Evolutionary conservation across 2,329 filamentous ascomycete species (phyloP).

Genomic region (Ceratocystis albifundus): DNA sequence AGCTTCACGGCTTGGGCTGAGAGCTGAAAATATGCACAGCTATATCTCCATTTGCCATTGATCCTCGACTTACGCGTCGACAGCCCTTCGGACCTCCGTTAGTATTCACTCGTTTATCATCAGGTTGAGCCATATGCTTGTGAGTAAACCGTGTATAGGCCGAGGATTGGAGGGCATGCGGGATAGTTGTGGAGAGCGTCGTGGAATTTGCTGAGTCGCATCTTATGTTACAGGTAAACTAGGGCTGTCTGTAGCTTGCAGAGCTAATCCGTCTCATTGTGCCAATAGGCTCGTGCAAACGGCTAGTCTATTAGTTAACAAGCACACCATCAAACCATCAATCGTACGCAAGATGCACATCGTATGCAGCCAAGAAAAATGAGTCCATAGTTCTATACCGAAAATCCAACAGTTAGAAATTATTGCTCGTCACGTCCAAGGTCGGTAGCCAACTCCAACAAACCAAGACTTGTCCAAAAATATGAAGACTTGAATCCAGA

Average conservation of each 20-base stretch:
- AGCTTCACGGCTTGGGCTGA: neutral
- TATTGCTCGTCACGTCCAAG: neutral
- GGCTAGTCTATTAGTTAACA: no score
- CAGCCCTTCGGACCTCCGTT: constrained; percentile 2
- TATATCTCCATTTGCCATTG: neutral
- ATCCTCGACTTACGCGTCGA: neutral
- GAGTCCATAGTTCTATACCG: neutral
- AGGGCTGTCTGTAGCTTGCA: no score
- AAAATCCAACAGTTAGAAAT: neutral
- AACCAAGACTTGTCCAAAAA: neutral
- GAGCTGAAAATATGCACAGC: neutral
- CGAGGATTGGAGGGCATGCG: neutral
- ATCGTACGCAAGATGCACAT: no score
- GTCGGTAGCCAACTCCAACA: neutral
- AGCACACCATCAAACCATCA: neutral
- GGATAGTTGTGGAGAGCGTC: neutral
- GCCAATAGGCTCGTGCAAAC: no score
- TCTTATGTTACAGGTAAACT: neutral
- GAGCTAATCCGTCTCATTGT: no score
- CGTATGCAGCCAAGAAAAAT: no score
- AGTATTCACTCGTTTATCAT: neutral
- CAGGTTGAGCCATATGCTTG: neutral
- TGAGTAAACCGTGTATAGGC: neutral
- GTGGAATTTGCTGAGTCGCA: neutral
- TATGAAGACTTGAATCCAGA: neutral